These are phyloP conservation scores for Epicoccum sorghinum DNA, from an alignment of 2,329 filamentous ascomycete genomes.

Conservation along the genomic window DNA sequence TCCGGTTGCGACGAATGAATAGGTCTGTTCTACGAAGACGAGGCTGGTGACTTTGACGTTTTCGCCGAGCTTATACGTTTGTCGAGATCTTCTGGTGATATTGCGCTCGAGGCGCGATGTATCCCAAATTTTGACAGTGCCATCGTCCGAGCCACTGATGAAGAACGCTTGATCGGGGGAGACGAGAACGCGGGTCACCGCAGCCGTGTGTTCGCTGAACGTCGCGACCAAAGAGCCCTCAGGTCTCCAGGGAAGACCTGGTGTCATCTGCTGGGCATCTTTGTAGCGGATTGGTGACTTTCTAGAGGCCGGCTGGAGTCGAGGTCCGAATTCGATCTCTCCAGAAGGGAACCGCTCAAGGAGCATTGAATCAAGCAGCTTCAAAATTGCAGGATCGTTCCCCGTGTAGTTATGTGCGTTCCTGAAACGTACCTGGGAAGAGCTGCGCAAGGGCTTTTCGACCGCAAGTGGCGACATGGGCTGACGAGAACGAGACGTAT, in stretches of 20 bases:
- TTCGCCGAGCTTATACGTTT: constrained; percentile 77
- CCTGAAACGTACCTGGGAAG: constrained; percentile 57
- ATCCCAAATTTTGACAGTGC: constrained; percentile 92
- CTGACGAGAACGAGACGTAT: constrained; percentile 37
- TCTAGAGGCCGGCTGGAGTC: constrained; percentile 71
- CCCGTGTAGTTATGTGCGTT: constrained; percentile 84
- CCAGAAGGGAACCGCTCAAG: constrained; percentile 67
- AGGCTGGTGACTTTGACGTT: constrained; percentile 78
- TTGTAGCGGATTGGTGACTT: constrained; percentile 60
- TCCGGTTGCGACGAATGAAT: constrained; percentile 90
- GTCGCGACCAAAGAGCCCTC: constrained; percentile 83
- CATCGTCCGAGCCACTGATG: constrained; percentile 89
- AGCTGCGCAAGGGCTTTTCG: constrained; percentile 38
- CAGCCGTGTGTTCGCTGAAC: constrained; percentile 83
- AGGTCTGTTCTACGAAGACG: constrained; percentile 91
- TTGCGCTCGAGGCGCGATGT: constrained; percentile 88
- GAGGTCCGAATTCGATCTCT: constrained; percentile 74
- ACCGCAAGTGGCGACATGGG: constrained; percentile 38
- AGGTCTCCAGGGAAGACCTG: constrained; percentile 77
- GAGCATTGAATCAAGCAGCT: constrained; percentile 83
- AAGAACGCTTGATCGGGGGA: constrained; percentile 95
- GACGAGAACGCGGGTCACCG: constrained; percentile 80
- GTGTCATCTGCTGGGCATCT: constrained; percentile 55
- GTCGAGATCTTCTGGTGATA: constrained; percentile 82
- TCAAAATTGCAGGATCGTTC: constrained; percentile 68